phyloP scores from a whole-genome alignment of 2,329 filamentous ascomycete genomes.

The Xylaria sp. region DNA sequence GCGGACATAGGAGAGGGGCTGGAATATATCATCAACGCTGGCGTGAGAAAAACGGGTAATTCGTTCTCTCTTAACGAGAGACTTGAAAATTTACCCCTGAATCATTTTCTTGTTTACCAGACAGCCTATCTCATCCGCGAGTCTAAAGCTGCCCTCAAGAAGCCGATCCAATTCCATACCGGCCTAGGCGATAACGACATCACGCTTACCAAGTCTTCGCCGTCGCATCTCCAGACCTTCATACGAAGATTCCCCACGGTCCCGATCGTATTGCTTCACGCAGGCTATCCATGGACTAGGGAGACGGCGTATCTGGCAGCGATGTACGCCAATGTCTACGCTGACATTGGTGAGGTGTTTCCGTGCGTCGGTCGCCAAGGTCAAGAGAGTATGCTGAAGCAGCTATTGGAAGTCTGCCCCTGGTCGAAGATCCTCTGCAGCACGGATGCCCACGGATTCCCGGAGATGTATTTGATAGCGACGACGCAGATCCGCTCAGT shows the following conservation, averaged over 20 bases:
- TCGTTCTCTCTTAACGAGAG: slow-evolving; percentile 45
- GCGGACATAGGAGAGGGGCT: slow-evolving; percentile 46
- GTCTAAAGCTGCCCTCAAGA: slow-evolving; percentile 51
- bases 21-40: slow-evolving; percentile 38
- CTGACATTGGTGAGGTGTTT: slow-evolving; percentile 83
- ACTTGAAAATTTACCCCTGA: slow-evolving; percentile 66
- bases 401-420: slow-evolving; percentile 76
- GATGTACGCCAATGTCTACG: slow-evolving; percentile 77
- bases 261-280: slow-evolving; percentile 77
- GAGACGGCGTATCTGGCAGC: slow-evolving; percentile 79
- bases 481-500: slow-evolving; percentile 72
- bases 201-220: slow-evolving; percentile 68
- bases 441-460: slow-evolving; percentile 78
- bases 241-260: slow-evolving; percentile 70
- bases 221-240: slow-evolving; percentile 73
- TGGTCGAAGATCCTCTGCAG: slow-evolving; percentile 78
- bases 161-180: slow-evolving; percentile 83
- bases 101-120: slow-evolving; percentile 69
- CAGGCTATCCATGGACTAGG: slow-evolving; percentile 78
- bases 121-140: slow-evolving; percentile 61
- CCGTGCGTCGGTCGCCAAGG: slow-evolving; percentile 76
- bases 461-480: slow-evolving; percentile 76
- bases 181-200: slow-evolving; percentile 83
- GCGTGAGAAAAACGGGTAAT: slow-evolving; percentile 26
- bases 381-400: slow-evolving; percentile 69